A percentile compares a stretch with the other conserved stretches of the same genome.
phyloP scores from a whole-genome alignment of 805 yeast genomes.

The Kodamaea kaohsiungensis region DNA sequence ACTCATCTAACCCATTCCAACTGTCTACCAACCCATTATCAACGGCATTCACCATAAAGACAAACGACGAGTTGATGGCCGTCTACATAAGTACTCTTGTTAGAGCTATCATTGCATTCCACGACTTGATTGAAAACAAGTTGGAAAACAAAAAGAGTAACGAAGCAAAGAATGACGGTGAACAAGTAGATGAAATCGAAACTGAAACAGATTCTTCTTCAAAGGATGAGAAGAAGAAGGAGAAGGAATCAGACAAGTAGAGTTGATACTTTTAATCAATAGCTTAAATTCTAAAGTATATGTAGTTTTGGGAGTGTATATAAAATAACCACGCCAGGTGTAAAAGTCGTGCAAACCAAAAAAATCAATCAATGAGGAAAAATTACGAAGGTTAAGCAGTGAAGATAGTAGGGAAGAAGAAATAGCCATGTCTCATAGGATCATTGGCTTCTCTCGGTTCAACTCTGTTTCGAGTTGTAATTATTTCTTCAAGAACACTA shows the following conservation, averaged over 20 bases:
- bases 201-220: neutral
- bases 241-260: conserved; percentile 1
- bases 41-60: conserved; percentile 84
- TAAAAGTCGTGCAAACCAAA: conserved; percentile 7
- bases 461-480: conserved; percentile 25
- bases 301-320: neutral
- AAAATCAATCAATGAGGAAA: conserved; percentile 3
- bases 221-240: conserved; percentile 3
- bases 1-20: conserved; percentile 24
- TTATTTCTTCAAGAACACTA: conserved; percentile 39
- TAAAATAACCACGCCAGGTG: neutral
- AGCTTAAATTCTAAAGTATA: neutral
- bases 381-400: neutral
- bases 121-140: conserved; percentile 94
- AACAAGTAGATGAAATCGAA: neutral
- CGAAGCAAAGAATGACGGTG: conserved; percentile 23
- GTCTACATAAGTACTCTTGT: conserved; percentile 87
- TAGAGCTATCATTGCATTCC: conserved; percentile 93
- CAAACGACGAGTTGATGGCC: conserved; percentile 95
- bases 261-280: neutral
- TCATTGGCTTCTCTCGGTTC: conserved; percentile 17
- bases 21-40: conserved; percentile 50
- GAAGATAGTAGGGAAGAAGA: neutral
- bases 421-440: conserved; percentile 18
- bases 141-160: conserved; percentile 62